These are phyloP conservation scores for Camelina hispida DNA, from an alignment of 345 rosid genomes.

Conservation along the genomic window DNA sequence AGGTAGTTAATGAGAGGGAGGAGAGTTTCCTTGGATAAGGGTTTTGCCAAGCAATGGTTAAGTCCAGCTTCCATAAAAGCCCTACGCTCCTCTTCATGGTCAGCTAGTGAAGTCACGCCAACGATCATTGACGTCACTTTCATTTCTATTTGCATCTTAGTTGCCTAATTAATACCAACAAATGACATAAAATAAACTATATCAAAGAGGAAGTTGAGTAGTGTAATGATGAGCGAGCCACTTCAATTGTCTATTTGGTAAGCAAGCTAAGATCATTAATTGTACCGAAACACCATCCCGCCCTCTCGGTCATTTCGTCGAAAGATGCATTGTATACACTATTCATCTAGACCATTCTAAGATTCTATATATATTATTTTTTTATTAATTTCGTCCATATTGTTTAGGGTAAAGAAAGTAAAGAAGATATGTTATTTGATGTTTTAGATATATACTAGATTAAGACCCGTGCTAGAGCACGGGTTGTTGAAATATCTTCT, in stretches of 20 bases:
- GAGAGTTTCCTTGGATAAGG: conserved; percentile 35
- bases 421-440: background rate
- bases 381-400: conserved; percentile 18
- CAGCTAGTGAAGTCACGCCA: conserved; percentile 43
- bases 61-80: conserved; percentile 49
- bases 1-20: conserved; percentile 31
- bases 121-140: conserved; percentile 43
- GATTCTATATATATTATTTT: conserved; percentile 24
- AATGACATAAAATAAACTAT: background rate
- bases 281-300: conserved; percentile 44
- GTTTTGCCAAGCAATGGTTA: conserved; percentile 42
- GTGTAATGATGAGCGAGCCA: background rate
- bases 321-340: conserved; percentile 6
- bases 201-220: background rate
- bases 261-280: background rate
- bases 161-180: conserved; percentile 31
- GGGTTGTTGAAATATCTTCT: no score
- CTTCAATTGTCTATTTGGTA: background rate
- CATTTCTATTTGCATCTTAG: conserved; percentile 47
- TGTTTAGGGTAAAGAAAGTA: background rate
- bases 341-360: conserved; percentile 20
- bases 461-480: no score
- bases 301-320: conserved; percentile 45
- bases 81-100: conserved; percentile 28
- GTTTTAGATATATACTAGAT: background rate